Percentiles rank a stretch among this genome's conserved stretches.
Conservation (phyloP, 208 protist genomes). For the Jaenimonas drosophilae region DNA sequence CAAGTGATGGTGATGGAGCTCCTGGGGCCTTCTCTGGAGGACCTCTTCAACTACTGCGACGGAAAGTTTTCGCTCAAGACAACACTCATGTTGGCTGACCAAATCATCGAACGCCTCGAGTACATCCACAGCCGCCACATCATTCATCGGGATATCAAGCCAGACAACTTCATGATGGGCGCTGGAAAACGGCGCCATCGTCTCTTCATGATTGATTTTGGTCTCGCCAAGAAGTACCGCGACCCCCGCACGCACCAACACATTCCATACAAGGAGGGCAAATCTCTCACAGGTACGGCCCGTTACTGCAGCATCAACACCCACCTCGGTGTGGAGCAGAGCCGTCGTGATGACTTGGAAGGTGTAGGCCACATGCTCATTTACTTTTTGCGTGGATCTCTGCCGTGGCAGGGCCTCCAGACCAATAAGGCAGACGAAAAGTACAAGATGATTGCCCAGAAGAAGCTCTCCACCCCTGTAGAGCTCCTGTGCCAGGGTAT, state of each 20-base stretch:
- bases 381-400: conserved; percentile 95
- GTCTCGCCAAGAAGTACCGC: conserved; percentile 92
- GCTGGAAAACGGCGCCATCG: conserved; percentile 9
- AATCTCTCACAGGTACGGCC: conserved; percentile 66
- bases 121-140: conserved; percentile 22
- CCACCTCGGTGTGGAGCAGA: conserved; percentile 94
- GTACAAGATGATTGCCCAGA: conserved; percentile 38
- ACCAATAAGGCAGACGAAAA: conserved; percentile 14
- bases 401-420: conserved; percentile 94
- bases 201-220: conserved; percentile 92
- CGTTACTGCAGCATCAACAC: conserved; percentile 95
- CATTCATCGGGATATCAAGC: conserved; percentile 40
- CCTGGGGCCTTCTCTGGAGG: conserved; percentile 43
- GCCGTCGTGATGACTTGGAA: conserved; percentile 82
- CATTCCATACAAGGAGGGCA: conserved; percentile 63
- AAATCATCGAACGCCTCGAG: conserved; percentile 74
- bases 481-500: conserved; percentile 37
- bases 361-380: conserved; percentile 91
- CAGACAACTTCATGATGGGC: conserved; percentile 41
- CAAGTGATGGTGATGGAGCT: conserved; percentile 82
- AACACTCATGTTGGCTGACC: conserved; percentile 95
- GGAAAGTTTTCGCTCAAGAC: conserved; percentile 95
- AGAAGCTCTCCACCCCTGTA: conserved; percentile 45
- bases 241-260: conserved; percentile 44
- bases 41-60: conserved; percentile 44